Base-by-base conservation (phyloP, 306 rosid genomes). In the Oemleria cerasiformis region DNA sequence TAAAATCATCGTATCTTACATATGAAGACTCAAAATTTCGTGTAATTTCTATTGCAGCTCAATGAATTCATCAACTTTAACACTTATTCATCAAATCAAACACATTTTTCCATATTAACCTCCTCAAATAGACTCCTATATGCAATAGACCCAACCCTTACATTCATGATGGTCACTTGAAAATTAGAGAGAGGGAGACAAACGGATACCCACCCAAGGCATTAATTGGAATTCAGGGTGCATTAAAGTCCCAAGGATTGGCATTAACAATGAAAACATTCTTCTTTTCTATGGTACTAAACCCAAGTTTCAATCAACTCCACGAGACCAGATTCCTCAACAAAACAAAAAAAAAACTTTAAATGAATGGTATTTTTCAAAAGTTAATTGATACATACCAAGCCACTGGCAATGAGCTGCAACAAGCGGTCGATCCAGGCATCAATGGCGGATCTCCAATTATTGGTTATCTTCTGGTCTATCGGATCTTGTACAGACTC, bases 371-470 rank as follows among this genome's bases (percentile, higher is more conserved):
- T 41, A 5, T 38, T 19, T 20, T 16, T 7, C 39, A 62, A 51
- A 10, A 41, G 45, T 20, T 20, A 34, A 36, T 10, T 14, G 0
- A 59, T 16, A 61, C 36, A 49, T 86, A 94, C 99, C 96, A 79
- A 74, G 23, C 78, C 61, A 43, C 66, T 77, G 12, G 87, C 80
- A 14, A 80, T 62, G 21, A 91, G 96, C 20, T 62, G 55, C 38
- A 71, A 65, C 85, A 91, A 44, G 63, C 87, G 91, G 60, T 80
- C 63, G 61, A 94, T 68, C 96, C 97, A 94, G 21, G 89, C 81
- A 73, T 88, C 82, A 16, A 91, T 77, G 2, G 92, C 83, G 16
- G 92, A 82, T 72, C 83, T 94, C 99, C 91, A 94, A 4, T 68
- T 75, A 53, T 77, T 67, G 20, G 73, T 30, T 9, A 64, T 48